phyloP scores from a whole-genome alignment of 2,329 filamentous ascomycete species.

The Dactylella cylindrospora region DNA sequence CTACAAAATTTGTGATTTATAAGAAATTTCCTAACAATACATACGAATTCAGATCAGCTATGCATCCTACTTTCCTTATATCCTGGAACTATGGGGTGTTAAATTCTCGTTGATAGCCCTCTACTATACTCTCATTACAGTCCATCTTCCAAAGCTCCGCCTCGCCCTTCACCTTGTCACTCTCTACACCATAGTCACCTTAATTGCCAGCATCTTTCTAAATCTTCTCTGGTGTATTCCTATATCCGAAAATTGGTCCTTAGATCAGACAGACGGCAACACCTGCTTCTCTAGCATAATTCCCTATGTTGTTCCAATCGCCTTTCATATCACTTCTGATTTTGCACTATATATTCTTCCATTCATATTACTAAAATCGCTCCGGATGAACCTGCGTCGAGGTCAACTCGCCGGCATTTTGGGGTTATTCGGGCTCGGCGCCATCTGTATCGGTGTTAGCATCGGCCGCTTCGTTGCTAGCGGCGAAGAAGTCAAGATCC shows the following conservation, averaged over 20 bases:
- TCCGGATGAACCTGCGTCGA: constrained; percentile 9
- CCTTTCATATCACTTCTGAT: constrained; percentile 36
- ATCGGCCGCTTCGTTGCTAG: constrained; percentile 30
- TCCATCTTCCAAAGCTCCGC: constrained; percentile 16
- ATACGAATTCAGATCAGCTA: constrained; percentile 15
- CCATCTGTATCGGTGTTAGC: constrained; percentile 19
- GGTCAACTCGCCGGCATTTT: constrained; percentile 15
- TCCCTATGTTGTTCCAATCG: constrained; percentile 17
- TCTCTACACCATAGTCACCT: constrained; percentile 14
- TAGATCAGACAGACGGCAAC: background rate
- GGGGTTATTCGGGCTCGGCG: constrained; percentile 19
- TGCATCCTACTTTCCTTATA: constrained; percentile 21
- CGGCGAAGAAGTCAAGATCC: constrained; percentile 3
- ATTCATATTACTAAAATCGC: constrained; percentile 21
- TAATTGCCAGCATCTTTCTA: constrained; percentile 24
- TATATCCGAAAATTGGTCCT: constrained; percentile 19
- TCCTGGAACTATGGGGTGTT: constrained; percentile 37
- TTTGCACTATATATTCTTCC: constrained; percentile 33
- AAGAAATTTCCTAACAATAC: background rate
- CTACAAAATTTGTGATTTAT: background rate
- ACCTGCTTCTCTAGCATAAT: constrained; percentile 4
- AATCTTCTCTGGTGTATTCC: constrained; percentile 32
- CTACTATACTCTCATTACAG: constrained; percentile 23
- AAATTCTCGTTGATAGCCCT: constrained; percentile 34
- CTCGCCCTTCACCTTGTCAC: constrained; percentile 22